A percentile compares a stretch with the other conserved stretches of the same genome.
Evolutionary conservation across 192 early-diverging fungal species (phyloP).

Genomic region (Backusella macrospora): DNA sequence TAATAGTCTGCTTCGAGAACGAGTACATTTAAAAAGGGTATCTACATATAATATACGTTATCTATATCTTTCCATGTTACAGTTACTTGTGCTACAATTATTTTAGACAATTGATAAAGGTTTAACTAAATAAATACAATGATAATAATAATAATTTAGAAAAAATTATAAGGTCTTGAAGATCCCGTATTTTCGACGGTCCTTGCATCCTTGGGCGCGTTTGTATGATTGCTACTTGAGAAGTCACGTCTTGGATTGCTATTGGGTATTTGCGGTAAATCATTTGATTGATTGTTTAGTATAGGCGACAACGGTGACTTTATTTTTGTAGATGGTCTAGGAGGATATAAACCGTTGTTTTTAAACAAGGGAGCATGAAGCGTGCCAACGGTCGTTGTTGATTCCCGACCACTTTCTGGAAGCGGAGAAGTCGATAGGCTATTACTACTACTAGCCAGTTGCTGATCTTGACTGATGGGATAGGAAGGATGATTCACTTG

Average conservation of each 20-base stretch:
- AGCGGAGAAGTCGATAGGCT: not conserved
- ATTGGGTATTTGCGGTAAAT: not conserved
- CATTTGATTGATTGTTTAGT: not conserved
- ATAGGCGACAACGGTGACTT: not conserved
- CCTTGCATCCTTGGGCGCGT: not conserved
- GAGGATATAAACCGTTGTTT: not conserved
- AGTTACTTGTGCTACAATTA: not conserved
- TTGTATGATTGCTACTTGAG: not conserved
- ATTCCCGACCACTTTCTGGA: not conserved
- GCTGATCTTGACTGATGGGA: slow-evolving; percentile 1
- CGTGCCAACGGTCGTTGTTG: not conserved
- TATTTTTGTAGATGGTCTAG: not conserved
- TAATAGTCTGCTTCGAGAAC: too few relatives aligned
- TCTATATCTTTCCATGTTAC: slow-evolving; percentile 2
- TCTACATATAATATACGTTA: not conserved
- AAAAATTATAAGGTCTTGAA: not conserved
- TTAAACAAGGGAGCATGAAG: slow-evolving; percentile 6
- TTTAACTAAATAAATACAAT: not conserved
- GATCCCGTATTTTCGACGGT: not conserved
- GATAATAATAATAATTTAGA: not conserved
- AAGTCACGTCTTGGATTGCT: not conserved
- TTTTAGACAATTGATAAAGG: not conserved
- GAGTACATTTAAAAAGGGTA: too few relatives aligned
- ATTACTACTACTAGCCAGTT: not conserved
- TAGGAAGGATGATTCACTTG: not conserved